Base-by-base conservation (phyloP, 148 eudicot genomes). In the Gaultheria prostrata region DNA sequence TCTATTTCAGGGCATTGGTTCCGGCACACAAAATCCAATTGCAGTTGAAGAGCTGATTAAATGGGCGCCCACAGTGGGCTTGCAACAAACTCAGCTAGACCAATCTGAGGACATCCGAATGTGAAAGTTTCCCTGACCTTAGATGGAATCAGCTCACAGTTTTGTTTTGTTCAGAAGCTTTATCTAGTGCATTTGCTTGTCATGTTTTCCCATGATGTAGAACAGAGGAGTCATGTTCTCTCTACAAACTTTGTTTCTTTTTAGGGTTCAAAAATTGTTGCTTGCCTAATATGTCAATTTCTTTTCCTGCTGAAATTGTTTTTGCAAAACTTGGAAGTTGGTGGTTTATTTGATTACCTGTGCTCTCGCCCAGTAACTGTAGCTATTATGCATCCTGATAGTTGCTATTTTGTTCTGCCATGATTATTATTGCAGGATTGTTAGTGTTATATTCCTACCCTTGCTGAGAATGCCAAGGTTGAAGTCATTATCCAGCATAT, bases 21-120 rank as follows among this genome's bases (percentile, higher is more conserved):
- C 39, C 8, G 30, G 39, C 72, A 39, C 26, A 74, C 28, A 8
- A 4, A 63, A 74, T 74, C 50, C 77, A 45, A 45, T 43, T 21
- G 26, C 51, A 21, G 48, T 74, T 43, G 49, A 6, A 51, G 76
- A 43, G 77, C 51, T 74, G 77, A 74, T 74, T 74, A 43, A 74
- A 21, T 73, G 46, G 11, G 49, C 49, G 4, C 48, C 24, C 1
- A 20, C 26, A 1, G 51, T 20, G 26, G 8, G 26, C 77, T 72
- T 72, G 45, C 48, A 18, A 72, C 24, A 28, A 67, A 28, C 35
- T 4, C 72, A 67, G 72, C 20, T 43, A 46, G 51, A 43, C 51
- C 77, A 43, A 74, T 35, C 51, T 1, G 48, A 18, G 77, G 77
- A 72, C 11, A 72, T 35, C 76, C 0, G 14, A 72, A 17, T 39